phyloP scores from a whole-genome alignment of 2,329 filamentous ascomycete genomes.

The Neopestalotiopsis sp. region DNA sequence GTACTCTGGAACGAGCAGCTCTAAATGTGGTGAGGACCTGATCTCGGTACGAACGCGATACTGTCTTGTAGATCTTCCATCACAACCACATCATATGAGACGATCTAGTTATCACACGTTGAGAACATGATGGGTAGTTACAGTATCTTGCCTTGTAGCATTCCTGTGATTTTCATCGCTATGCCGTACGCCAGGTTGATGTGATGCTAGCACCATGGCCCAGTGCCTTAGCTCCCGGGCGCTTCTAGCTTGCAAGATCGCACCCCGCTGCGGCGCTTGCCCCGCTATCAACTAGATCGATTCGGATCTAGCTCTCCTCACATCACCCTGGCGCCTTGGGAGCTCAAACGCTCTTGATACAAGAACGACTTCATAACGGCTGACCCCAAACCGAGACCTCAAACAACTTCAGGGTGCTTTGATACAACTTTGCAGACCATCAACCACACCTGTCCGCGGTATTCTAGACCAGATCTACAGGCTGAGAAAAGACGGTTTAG shows the following conservation, averaged over 20 bases:
- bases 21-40: too few relatives aligned
- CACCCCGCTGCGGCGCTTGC: slow-evolving; percentile 7
- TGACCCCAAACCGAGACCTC: slow-evolving; percentile 16
- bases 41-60: too few relatives aligned
- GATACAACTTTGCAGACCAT: neutral
- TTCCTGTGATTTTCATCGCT: too few relatives aligned
- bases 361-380: slow-evolving; percentile 21
- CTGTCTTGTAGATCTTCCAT: too few relatives aligned
- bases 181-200: neutral
- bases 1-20: too few relatives aligned
- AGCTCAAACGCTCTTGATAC: slow-evolving; percentile 36
- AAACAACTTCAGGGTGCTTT: slow-evolving; percentile 20
- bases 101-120: too few relatives aligned
- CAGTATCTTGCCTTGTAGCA: too few relatives aligned
- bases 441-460: neutral
- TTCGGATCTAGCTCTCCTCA: slow-evolving; percentile 8
- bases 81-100: too few relatives aligned
- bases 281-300: slow-evolving; percentile 5
- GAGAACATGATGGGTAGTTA: too few relatives aligned
- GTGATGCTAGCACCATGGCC: neutral
- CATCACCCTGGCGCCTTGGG: neutral
- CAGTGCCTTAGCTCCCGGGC: neutral
- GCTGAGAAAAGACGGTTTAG: neutral
- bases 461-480: neutral
- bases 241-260: neutral